phyloP scores from a whole-genome alignment of 257 asterid genomes.

The Ballota nigra region DNA sequence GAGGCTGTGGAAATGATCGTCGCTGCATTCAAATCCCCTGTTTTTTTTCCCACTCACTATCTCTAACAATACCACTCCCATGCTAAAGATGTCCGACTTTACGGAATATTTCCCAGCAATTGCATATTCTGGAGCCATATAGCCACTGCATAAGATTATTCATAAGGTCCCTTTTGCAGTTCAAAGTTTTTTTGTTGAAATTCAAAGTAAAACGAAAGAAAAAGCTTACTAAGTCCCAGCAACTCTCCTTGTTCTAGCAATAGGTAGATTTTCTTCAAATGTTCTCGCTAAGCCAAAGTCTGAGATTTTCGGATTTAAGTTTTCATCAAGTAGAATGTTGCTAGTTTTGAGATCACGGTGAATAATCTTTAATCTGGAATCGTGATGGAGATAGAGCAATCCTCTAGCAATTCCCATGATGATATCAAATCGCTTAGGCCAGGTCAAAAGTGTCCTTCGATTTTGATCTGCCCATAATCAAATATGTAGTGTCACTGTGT shows the following conservation, averaged over 20 bases:
- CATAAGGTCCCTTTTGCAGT: no score
- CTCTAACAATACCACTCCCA: constrained; percentile 49
- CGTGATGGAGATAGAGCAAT: constrained; percentile 43
- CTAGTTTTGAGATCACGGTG: constrained; percentile 48
- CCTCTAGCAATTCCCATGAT: constrained; percentile 40
- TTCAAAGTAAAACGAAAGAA: no score
- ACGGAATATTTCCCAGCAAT: no score
- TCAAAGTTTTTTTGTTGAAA: no score
- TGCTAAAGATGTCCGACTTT: no score
- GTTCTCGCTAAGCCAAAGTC: constrained; percentile 49
- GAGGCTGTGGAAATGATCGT: constrained; percentile 29
- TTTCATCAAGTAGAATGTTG: constrained; percentile 36
- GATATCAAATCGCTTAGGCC: constrained; percentile 38
- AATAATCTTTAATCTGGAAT: constrained; percentile 42
- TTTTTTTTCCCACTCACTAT: constrained; percentile 42
- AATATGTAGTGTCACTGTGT: no score
- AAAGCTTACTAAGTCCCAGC: no score
- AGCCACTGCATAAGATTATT: no score
- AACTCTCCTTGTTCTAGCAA: no score
- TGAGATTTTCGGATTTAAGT: constrained; percentile 39
- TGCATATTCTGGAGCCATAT: no score
- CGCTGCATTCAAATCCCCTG: constrained; percentile 22
- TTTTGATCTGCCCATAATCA: constrained; percentile 20
- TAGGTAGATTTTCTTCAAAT: constrained; percentile 26
- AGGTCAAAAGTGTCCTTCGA: no score